These are phyloP conservation scores for Capsicum pubescens DNA, from an alignment of 257 asterid genomes.

Conservation along the genomic window DNA sequence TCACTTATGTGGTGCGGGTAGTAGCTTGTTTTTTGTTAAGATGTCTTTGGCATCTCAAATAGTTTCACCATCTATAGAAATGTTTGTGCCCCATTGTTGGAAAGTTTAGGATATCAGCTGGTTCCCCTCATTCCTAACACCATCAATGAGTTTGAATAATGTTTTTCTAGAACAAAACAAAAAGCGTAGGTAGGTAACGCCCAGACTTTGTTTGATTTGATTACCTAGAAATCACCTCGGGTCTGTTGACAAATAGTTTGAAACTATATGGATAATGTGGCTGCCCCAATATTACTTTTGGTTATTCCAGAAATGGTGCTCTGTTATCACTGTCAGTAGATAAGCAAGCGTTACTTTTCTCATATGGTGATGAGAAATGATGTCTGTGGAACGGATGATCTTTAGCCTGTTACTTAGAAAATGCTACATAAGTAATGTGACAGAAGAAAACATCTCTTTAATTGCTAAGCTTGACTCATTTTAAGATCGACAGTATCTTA, in stretches of 20 bases:
- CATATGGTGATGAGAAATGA: slow-evolving; percentile 7
- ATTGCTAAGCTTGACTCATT: no score
- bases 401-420: neutral
- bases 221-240: neutral
- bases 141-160: no score
- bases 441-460: no score
- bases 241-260: neutral
- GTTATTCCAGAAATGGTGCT: neutral
- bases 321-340: neutral
- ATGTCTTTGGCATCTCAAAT: no score
- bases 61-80: no score
- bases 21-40: no score
- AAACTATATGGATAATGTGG: neutral
- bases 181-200: neutral
- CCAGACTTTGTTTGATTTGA: neutral
- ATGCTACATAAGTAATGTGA: no score
- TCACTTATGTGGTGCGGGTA: neutral
- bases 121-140: no score
- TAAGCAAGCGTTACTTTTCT: neutral
- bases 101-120: no score
- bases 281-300: neutral
- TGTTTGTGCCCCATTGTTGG: no score
- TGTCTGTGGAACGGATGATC: neutral
- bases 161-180: neutral
- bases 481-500: no score